Evolutionary conservation across 208 protist genomes (phyloP), one percentile per base, ranked within the genome.

Genomic region (Trypanosoma conorhini): DNA sequence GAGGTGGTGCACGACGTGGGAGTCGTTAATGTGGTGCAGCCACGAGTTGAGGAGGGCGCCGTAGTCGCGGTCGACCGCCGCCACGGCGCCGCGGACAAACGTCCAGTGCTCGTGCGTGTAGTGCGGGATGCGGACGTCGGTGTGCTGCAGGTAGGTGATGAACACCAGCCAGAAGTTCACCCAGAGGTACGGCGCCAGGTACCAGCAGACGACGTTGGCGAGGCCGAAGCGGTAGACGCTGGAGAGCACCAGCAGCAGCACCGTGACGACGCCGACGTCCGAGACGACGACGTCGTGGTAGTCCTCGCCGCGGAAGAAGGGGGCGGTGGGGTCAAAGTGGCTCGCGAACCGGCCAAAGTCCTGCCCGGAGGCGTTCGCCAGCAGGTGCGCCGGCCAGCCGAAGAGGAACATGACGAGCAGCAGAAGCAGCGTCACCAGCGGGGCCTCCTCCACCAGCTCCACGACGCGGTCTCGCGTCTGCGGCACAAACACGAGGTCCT

Each of bases 91-190:
- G n/a, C 91, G 86, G 13, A 92, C 80, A 83, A 96, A 98, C n/a
- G 84, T 98, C 92, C 94, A 98, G 57, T 98, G 77, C 44, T 91
- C 83, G 38, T 85, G 76, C 54, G 79, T 79, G 85, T 94, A 98
- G 74, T 98, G 97, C 0, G 97, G 94, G 28, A 98, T 74, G 54
- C 79, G 76, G 19, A 88, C 31, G 80, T 98, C 94, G 12, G 94
- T 91, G 79, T 98, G 97, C 85, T 98, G 97, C 62, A 98, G 72
- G 76, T 86, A 97, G 50, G 97, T 98, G 79, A 98, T 96, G 73
- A 79, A 85, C 28, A 96, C 72, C 5, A 98, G 88, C 89, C 87
- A 98, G 60, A 85, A 84, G 86, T 98, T 98, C 60, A 87, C 81
- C 77, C 95, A 91, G 44, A 97, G 67, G 72, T 96, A 95, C 30